Base-by-base conservation (phyloP, 805 yeast genomes). In the Zygoascus biomembranicola region DNA sequence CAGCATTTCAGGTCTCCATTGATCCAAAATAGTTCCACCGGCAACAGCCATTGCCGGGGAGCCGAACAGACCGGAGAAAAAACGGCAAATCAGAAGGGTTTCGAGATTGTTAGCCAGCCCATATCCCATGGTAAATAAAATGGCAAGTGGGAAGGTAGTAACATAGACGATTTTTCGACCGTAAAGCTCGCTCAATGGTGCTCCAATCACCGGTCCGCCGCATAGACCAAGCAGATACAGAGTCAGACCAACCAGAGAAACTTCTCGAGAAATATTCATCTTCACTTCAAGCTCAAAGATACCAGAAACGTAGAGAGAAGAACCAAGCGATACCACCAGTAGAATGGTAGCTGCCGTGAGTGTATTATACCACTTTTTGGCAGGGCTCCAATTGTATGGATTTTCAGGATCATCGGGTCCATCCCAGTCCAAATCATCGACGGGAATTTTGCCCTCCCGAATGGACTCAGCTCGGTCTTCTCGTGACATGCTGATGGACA, bases 41-140 rank as follows among this genome's bases (percentile, higher is more conserved):
- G 89, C 92, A 59, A 86, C 80, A 8, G 95, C 84, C 70, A 89
- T 74, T 1, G 90, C 89, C 2, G 94, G 95, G 1, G 90, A 82
- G 1, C 94, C 88, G 48, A 84, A 76, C 26, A 84, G 74, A 1
- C 96, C 96, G 20, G 85, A 73, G 61, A 89, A 79, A 63, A 87
- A 85, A 61, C 96, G 71, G 47, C 87, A 72, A 5, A 89, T 82
- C 47, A 88, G 70, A 39, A 63, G 55, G 9, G 60, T 50, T 9
- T 56, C 55, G 20, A 66, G 54, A 47, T 63, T 63, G 11, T 49
- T 51, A 0, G 61, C 60, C 2, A 79, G 70, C 0, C 82, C 84
- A 13, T 74, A 67, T 0, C 78, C 81, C 61, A 79, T 73, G 1
- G 77, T 68, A 58, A 80, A 75, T 16, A 77, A 57, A 26, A 78